Evolutionary conservation across 2,329 filamentous ascomycete species (phyloP).

Genomic region (Penicillium sp.): DNA sequence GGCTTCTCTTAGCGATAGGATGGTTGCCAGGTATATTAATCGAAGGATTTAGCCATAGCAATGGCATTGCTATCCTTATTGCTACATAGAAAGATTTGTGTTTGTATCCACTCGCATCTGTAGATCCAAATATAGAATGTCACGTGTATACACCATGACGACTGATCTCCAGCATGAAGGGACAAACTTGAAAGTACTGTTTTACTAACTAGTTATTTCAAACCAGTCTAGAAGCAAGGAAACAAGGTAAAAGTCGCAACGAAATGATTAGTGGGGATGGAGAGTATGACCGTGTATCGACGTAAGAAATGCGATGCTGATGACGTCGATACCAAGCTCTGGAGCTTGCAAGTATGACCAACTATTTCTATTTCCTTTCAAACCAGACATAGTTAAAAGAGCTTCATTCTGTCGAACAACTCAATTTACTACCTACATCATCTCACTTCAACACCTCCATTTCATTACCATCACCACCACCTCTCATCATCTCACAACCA

Average conservation of each 20-base stretch:
- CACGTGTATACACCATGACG: not conserved
- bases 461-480: slow-evolving; percentile 4
- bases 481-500: not conserved
- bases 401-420: not conserved
- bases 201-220: not conserved
- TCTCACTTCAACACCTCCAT: not conserved
- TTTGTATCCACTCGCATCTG: too few species aligned
- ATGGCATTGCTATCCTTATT: too few species aligned
- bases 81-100: too few species aligned
- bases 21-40: not conserved
- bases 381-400: not conserved
- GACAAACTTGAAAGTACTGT: not conserved
- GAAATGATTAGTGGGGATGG: not conserved
- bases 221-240: not conserved
- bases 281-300: slow-evolving; percentile 22
- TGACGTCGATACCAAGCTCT: slow-evolving; percentile 17
- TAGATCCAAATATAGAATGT: too few species aligned
- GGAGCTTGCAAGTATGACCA: slow-evolving; percentile 6
- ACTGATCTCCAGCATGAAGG: not conserved
- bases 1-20: not conserved
- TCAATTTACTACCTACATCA: not conserved
- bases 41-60: too few species aligned
- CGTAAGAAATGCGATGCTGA: slow-evolving; percentile 22
- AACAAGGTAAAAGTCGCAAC: not conserved
- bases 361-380: slow-evolving; percentile 10